Base-by-base conservation (phyloP, 805 yeast genomes). In the Nakazawaea wickerhamii region DNA sequence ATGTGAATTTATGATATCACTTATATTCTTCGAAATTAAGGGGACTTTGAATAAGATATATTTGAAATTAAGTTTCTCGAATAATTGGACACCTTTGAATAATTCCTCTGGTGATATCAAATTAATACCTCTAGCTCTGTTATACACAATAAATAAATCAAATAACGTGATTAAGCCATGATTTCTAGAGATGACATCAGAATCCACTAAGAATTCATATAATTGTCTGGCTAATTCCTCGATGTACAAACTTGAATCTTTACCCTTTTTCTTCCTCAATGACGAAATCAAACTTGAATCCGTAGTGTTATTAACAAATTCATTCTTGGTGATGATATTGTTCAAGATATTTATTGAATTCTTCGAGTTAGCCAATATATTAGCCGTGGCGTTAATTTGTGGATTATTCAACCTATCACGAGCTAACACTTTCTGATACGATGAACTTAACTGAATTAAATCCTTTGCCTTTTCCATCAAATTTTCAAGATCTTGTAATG, bases 401-500 rank as follows among this genome's bases (percentile, higher is more conserved):
- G 41, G 30, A 4, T 52, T 41, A 4, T 49, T 44, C 17, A 39
- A 17, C 8, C 19, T 40, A 10, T 44, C 38, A 6, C 43, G 47
- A 32, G 51, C 38, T 22, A 61, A 48, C 2, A 55, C 47, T 25
- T 46, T 49, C 36, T 59, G 64, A 43, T 72, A 70, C n/a, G 70
- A 59, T n/a, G 58, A 56, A 13, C 76, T 81, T 22, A 89, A 59
- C 28, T 67, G 62, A 18, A 82, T 74, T 39, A 90, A 71, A 46
- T 88, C 90, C 49, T 76, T 76, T 2, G 90, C 95, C 50, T 84
- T 75, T n/a, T 77, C 70, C 81, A 86, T 81, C 40, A 89, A 65
- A 34, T 81, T 80, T 47, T 84, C 81, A 36, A 90, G 63, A 58
- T 88, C 96, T 33, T 79, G 81, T 30, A 90, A 61, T 0, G 96